A percentile compares a stretch with the other conserved stretches of the same genome.
These are phyloP conservation scores for Eucalyptus pauciflora DNA, from an alignment of 345 rosid genomes.

Conservation along the genomic window DNA sequence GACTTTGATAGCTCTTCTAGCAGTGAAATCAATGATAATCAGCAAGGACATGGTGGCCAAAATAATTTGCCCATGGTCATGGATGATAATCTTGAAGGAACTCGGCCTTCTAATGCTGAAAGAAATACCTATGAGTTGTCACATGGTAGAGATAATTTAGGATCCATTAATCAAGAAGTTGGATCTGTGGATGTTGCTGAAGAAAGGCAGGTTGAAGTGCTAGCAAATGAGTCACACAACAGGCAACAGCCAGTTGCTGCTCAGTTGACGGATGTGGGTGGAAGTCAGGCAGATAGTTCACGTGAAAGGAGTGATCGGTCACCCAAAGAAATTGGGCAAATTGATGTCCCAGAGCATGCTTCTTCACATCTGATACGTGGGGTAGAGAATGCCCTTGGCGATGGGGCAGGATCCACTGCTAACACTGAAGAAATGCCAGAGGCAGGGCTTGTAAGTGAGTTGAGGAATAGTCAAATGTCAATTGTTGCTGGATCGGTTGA, in stretches of 20 bases:
- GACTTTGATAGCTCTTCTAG: constrained; percentile 53
- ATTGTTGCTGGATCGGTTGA: constrained; percentile 1
- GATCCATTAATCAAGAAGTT: constrained; percentile 1
- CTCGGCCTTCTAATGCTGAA: constrained; percentile 17
- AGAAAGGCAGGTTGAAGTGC: not conserved
- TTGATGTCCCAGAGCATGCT: not conserved
- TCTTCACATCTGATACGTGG: not conserved
- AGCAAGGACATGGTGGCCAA: constrained; percentile 26
- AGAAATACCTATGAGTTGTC: constrained; percentile 9
- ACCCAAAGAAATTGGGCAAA: not conserved
- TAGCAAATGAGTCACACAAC: not conserved
- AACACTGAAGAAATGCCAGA: constrained; percentile 31
- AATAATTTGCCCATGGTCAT: constrained; percentile 12
- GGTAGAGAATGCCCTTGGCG: not conserved
- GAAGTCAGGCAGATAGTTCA: not conserved
- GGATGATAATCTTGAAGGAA: constrained; percentile 17
- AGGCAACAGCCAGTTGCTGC: not conserved
- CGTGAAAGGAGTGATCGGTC: not conserved
- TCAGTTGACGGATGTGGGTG: not conserved
- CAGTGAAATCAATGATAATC: constrained; percentile 24
- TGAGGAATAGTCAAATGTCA: constrained; percentile 16
- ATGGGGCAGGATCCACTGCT: not conserved
- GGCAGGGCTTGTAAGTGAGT: constrained; percentile 26
- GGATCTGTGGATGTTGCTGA: not conserved
- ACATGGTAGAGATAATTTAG: constrained; percentile 22